phyloP scores from a whole-genome alignment of 139 green algal genomes.

The Chlamydomonas sp. region DNA sequence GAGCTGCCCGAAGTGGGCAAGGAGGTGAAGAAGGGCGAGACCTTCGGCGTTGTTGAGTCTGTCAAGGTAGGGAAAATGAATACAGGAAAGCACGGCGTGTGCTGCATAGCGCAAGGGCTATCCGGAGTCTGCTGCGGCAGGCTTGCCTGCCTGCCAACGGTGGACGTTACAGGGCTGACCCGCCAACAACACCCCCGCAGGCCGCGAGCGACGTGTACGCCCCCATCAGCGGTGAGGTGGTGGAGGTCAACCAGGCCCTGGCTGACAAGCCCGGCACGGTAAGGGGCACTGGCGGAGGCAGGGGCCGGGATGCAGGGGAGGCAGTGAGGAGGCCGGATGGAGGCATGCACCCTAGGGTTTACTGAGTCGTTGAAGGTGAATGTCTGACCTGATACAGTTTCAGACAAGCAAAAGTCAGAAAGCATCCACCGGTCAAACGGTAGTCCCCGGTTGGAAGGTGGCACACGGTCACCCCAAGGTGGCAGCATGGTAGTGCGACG shows the following conservation, averaged over 20 bases:
- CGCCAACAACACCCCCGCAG: slow-evolving; percentile 44
- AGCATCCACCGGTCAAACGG: too few species aligned
- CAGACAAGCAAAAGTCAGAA: too few species aligned
- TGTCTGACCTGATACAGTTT: too few species aligned
- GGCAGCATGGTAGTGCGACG: too few species aligned
- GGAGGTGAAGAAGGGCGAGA: slow-evolving; percentile 82
- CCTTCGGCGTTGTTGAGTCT: slow-evolving; percentile 98
- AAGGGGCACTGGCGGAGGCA: slow-evolving; percentile 2
- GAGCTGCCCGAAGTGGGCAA: slow-evolving; percentile 96
- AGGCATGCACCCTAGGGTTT: neutral
- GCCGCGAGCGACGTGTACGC: slow-evolving; percentile 96
- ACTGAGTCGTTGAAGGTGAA: neutral
- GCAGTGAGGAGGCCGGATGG: neutral
- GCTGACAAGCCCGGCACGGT: slow-evolving; percentile 82
- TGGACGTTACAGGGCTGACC: too few species aligned
- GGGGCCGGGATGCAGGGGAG: neutral
- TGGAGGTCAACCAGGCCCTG: slow-evolving; percentile 87
- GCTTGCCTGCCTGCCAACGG: too few species aligned
- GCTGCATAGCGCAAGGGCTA: neutral
- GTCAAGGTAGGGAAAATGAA: slow-evolving; percentile 84
- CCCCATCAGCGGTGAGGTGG: slow-evolving; percentile 90
- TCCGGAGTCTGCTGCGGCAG: too few species aligned
- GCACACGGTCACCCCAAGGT: too few species aligned
- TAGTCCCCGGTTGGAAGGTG: too few species aligned
- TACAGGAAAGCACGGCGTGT: neutral